phyloP scores from a whole-genome alignment of 345 rosid genomes.

The Excoecaria agallocha region DNA sequence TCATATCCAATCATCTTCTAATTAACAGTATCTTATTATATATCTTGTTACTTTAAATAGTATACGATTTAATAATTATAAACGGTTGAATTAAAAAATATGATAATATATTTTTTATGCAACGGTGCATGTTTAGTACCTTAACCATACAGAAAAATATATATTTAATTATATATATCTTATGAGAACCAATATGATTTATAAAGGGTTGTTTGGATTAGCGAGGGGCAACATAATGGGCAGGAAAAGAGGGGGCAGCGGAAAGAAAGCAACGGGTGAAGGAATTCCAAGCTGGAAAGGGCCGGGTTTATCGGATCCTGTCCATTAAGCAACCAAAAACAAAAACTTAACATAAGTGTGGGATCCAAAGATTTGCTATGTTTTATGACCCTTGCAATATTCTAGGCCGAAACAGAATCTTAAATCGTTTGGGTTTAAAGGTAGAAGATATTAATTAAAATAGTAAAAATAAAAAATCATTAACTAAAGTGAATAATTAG shows the following conservation, averaged over 20 bases:
- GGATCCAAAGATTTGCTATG: slow-evolving; percentile 39
- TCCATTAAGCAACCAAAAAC: slow-evolving; percentile 37
- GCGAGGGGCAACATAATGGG: slow-evolving; percentile 10
- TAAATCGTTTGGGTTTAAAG: slow-evolving; percentile 36
- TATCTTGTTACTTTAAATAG: no score
- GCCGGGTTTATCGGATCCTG: slow-evolving; percentile 81
- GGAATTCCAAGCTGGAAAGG: slow-evolving; percentile 54
- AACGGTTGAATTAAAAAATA: no score
- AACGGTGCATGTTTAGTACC: no score
- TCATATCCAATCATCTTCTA: no score
- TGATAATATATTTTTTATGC: no score
- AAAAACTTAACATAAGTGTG: slow-evolving; percentile 24
- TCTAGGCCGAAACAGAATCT: slow-evolving; percentile 30
- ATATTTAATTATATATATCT: no score
- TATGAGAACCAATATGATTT: neutral
- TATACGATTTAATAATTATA: no score
- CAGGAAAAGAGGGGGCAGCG: slow-evolving; percentile 9
- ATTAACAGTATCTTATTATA: no score
- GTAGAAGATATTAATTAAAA: slow-evolving; percentile 9
- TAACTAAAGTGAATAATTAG: slow-evolving; percentile 22
- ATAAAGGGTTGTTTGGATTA: slow-evolving; percentile 21
- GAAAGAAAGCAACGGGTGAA: slow-evolving; percentile 24
- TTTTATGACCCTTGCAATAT: slow-evolving; percentile 17
- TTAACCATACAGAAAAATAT: no score
- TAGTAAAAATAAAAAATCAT: slow-evolving; percentile 14